Percentiles rank a stretch among this genome's conserved stretches.
Conservation (phyloP, 257 asterid genomes). For the Solanum chiquidenum region DNA sequence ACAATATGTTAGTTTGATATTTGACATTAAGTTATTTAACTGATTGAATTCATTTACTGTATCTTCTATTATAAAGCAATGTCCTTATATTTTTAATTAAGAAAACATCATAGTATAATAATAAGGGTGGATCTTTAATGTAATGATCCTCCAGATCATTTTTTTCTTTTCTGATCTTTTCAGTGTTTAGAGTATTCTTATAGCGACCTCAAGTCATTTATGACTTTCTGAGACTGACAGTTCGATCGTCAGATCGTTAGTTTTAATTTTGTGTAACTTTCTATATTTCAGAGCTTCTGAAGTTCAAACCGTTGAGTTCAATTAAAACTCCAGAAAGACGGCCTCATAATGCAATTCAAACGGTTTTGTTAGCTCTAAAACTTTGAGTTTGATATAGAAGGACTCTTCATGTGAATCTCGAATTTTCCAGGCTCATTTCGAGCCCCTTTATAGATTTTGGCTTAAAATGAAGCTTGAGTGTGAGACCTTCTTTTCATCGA, state of each 20-base stretch:
- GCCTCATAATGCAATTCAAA: background rate
- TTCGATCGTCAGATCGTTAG: no score
- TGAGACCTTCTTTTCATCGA: no score
- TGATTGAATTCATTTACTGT: background rate
- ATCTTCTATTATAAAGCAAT: background rate
- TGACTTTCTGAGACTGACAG: background rate
- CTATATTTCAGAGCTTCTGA: background rate
- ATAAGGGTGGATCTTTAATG: background rate
- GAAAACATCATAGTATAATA: background rate
- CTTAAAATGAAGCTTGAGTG: background rate
- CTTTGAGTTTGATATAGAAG: background rate
- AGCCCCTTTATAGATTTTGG: background rate
- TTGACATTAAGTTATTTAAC: background rate
- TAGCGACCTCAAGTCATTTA: background rate
- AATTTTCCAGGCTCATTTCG: background rate
- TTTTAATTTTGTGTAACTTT: background rate
- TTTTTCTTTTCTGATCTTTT: no score
- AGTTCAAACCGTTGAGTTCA: background rate
- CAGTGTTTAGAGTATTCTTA: background rate
- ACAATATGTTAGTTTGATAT: background rate
- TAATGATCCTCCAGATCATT: background rate
- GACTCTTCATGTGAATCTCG: background rate
- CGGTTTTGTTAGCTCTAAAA: background rate
- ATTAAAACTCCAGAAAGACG: background rate
- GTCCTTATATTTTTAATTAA: background rate